Evolutionary conservation across 805 yeast genomes (phyloP).

Genomic region (Lachancea sp.): DNA sequence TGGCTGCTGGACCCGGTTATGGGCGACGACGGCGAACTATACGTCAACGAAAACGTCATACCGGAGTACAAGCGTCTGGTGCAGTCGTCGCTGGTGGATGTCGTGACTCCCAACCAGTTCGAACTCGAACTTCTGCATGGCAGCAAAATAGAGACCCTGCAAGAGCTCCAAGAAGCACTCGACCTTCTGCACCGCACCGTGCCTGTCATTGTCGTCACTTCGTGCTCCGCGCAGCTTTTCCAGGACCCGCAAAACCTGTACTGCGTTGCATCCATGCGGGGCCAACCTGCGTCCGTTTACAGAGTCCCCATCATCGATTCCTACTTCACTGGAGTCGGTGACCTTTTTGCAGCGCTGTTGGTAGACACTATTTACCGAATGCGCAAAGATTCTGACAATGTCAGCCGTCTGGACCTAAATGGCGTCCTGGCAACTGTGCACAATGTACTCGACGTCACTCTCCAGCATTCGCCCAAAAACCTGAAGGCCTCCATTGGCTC

Average conservation of each 20-base stretch:
- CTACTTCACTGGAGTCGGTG: slow-evolving; percentile 95
- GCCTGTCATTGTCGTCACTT: slow-evolving; percentile 24
- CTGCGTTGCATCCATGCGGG: slow-evolving; percentile 40
- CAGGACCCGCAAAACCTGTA: slow-evolving; percentile 30
- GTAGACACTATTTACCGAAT: slow-evolving; percentile 49
- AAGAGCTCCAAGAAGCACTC: slow-evolving; percentile 43
- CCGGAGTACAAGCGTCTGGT: slow-evolving; percentile 51
- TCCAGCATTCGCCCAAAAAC: slow-evolving; percentile 16
- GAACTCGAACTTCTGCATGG: slow-evolving; percentile 72
- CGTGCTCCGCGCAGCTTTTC: slow-evolving; percentile 20
- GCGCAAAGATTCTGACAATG: slow-evolving; percentile 12
- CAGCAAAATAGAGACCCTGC: slow-evolving; percentile 36
- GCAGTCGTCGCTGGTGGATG: slow-evolving; percentile 45
- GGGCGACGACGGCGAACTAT: slow-evolving; percentile 71
- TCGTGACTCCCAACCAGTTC: slow-evolving; percentile 87
- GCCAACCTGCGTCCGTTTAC: slow-evolving; percentile 20
- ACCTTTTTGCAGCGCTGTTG: slow-evolving; percentile 74
- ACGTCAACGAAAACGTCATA: slow-evolving; percentile 53
- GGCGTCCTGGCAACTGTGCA: slow-evolving; percentile 32
- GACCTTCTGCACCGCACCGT: slow-evolving; percentile 37
- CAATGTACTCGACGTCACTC: slow-evolving; percentile 24
- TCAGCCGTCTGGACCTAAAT: slow-evolving; percentile 19
- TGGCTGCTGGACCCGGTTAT: slow-evolving; percentile 74
- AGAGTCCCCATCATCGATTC: slow-evolving; percentile 60
- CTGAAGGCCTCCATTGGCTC: slow-evolving; percentile 44